Base-by-base conservation (phyloP, 108 stramenopile species). In the Discostella pseudostelligera region DNA sequence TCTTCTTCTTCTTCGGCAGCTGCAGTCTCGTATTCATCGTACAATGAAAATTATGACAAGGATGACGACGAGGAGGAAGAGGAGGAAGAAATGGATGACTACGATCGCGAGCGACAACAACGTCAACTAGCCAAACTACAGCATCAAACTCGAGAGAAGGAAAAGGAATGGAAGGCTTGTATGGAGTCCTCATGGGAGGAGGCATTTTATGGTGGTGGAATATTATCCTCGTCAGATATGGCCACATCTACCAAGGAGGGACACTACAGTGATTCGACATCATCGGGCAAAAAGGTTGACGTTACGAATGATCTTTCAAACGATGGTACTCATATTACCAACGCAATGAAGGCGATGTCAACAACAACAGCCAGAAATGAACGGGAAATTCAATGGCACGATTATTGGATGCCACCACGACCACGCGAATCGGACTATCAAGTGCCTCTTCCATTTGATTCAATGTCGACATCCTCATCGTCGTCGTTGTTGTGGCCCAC, bases 361-460 rank as follows among this genome's bases (percentile, higher is more conserved):
- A 21, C 65, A 17, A 43, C 50, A 36, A 8, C 47, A 68, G 50
- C 36, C 1, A 1, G 14, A 10, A 8, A 37, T 12, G 65, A 66
- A 55, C 63, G 70, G 50, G 59, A 54, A 1, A 77, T 79, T 43
- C 57, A 61, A 26, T 92, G 90, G 90, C 67, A 74, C 50, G 82
- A 92, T 51, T 87, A 80, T 58, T 80, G 62, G 59, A 84, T 87
- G 84, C 87, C 90, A 58, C 90, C 90, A 9, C 56, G 65, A 62
- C 73, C 85, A 37, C 40, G 58, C 8, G 29, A 46, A 26, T 78
- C 78, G 13, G 12, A 24, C 40, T 70, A 83, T 43, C 59, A 72
- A 26, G 56, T 87, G 3, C 78, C 82, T 3, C 58, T 81, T n/a
- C 73, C 78, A 59, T 80, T 75, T 20, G 73, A 70, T 26, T 47